These are phyloP conservation scores for Physcia stellaris DNA, from an alignment of 495 filamentous ascomycete species.

Conservation along the genomic window DNA sequence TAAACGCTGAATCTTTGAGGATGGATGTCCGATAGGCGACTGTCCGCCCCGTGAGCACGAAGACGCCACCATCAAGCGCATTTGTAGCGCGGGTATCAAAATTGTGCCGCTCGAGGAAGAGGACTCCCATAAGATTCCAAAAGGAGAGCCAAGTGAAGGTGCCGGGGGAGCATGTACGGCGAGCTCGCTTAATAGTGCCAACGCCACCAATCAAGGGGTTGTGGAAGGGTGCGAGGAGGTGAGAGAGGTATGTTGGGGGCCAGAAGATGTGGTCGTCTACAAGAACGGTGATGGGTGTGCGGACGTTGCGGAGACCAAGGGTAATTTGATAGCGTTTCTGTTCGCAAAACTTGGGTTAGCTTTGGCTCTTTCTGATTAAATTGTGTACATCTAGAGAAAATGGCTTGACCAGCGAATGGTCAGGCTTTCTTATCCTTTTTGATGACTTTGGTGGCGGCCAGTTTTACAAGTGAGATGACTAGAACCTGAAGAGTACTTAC, in stretches of 20 bases:
- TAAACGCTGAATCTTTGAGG: slow-evolving; percentile 28
- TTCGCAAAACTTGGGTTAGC: too few relatives aligned
- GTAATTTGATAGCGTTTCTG: too few relatives aligned
- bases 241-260: slow-evolving; percentile 28
- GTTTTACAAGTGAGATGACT: too few relatives aligned
- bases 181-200: slow-evolving; percentile 37
- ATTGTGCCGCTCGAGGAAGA: slow-evolving; percentile 43
- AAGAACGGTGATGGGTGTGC: slow-evolving; percentile 33
- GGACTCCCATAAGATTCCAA: slow-evolving; percentile 35
- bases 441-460: not conserved
- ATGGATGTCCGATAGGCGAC: slow-evolving; percentile 34
- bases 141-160: slow-evolving; percentile 20
- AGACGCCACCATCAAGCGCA: slow-evolving; percentile 41
- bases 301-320: too few relatives aligned
- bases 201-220: slow-evolving; percentile 34
- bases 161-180: slow-evolving; percentile 20
- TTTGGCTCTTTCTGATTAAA: too few relatives aligned
- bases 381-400: too few relatives aligned
- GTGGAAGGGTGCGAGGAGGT: slow-evolving; percentile 24
- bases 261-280: slow-evolving; percentile 43
- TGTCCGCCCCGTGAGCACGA: slow-evolving; percentile 39
- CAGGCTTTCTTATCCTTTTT: too few relatives aligned
- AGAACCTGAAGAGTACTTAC: too few relatives aligned
- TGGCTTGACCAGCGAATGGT: too few relatives aligned
- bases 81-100: slow-evolving; percentile 41